Percentiles rank a stretch among this genome's conserved stretches.
Evolutionary conservation across 495 filamentous ascomycete genomes (phyloP).

Genomic region (Penicillium alfredii): DNA sequence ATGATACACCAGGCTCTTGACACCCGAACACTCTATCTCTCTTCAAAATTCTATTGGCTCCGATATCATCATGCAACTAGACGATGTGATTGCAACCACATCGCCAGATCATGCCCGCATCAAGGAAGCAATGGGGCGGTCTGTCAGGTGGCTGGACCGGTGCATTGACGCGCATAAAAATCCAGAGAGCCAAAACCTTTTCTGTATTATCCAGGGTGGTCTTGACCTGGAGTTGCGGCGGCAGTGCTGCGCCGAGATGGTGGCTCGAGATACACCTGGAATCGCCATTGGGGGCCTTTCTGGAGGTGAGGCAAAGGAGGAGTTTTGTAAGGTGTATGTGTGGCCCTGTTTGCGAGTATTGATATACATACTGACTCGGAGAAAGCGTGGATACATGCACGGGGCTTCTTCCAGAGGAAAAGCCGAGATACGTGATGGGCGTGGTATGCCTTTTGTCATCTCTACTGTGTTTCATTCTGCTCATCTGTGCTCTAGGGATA

Average conservation of each 20-base stretch:
- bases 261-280: slow-evolving; percentile 82
- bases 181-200: slow-evolving; percentile 83
- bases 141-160: slow-evolving; percentile 96
- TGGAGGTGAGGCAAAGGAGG: slow-evolving; percentile 71
- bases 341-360: not conserved
- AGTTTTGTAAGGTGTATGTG: slow-evolving; percentile 54
- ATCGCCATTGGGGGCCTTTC: slow-evolving; percentile 94
- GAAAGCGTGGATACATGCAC: slow-evolving; percentile 79
- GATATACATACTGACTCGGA: slow-evolving; percentile 6
- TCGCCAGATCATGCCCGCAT: slow-evolving; percentile 83
- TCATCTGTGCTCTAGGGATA: slow-evolving; percentile 56
- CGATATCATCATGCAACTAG: slow-evolving; percentile 99
- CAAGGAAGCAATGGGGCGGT: slow-evolving; percentile 90
- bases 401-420: slow-evolving; percentile 72
- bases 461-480: not conserved
- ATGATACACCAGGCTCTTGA: slow-evolving; percentile 60
- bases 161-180: slow-evolving; percentile 90
- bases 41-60: slow-evolving; percentile 96
- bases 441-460: slow-evolving; percentile 51
- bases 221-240: slow-evolving; percentile 82
- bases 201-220: slow-evolving; percentile 97
- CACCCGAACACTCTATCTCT: slow-evolving; percentile 93
- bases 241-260: slow-evolving; percentile 85
- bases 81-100: slow-evolving; percentile 94
- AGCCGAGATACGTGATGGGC: slow-evolving; percentile 97